Evolutionary conservation across 2,329 filamentous ascomycete genomes (phyloP).

Genomic region (Diaporthe longicolla): DNA sequence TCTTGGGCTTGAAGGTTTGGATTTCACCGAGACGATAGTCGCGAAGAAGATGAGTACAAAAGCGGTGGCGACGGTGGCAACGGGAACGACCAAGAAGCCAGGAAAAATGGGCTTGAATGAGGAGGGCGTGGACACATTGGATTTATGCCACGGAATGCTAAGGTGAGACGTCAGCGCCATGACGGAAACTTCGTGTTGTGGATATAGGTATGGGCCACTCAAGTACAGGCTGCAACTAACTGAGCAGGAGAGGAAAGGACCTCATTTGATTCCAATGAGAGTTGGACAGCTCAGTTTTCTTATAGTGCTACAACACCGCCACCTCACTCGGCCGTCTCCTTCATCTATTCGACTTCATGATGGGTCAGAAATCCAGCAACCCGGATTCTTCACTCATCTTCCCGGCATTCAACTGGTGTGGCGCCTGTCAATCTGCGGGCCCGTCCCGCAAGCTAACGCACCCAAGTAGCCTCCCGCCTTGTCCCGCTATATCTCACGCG

Average conservation of each 20-base stretch:
- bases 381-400: not conserved
- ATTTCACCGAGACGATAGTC: not conserved
- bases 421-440: not conserved
- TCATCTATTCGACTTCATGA: not conserved
- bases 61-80: not conserved
- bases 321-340: too few relatives aligned
- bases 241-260: too few relatives aligned
- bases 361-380: not conserved
- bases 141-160: conserved; percentile 8
- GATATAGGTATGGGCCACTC: not conserved
- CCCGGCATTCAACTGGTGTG: not conserved
- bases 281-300: not conserved
- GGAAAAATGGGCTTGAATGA: not conserved
- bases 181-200: not conserved
- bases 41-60: not conserved
- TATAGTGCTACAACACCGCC: not conserved
- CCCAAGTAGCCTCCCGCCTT: not conserved
- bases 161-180: conserved; percentile 21
- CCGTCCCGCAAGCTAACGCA: not conserved
- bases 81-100: not conserved
- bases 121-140: not conserved
- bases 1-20: not conserved
- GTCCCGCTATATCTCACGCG: not conserved
- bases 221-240: not conserved
- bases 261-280: not conserved